Evolutionary conservation across 805 yeast species (phyloP).

Genomic region (Barnettozyma sp.): DNA sequence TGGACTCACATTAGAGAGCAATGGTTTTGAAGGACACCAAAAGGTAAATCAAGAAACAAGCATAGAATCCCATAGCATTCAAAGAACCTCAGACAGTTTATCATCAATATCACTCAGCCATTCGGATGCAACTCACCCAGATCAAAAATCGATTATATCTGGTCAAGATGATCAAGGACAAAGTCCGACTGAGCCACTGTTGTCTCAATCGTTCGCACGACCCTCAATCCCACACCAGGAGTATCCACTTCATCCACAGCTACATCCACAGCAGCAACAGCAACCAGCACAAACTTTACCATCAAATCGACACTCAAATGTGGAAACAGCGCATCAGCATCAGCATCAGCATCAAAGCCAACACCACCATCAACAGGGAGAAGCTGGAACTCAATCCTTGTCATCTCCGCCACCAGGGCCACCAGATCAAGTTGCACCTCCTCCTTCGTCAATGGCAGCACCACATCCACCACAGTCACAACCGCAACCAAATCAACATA

Average conservation of each 20-base stretch:
- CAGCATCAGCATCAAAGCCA: too few species aligned
- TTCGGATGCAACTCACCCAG: too few species aligned
- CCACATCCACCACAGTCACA: conserved; percentile 7
- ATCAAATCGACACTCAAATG: too few species aligned
- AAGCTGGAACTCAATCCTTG: background rate
- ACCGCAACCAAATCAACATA: conserved; percentile 7
- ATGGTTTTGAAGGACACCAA: background rate
- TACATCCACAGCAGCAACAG: background rate
- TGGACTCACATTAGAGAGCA: conserved; percentile 1
- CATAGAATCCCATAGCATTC: too few species aligned
- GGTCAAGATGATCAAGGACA: background rate
- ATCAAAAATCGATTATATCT: too few species aligned
- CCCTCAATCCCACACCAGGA: background rate
- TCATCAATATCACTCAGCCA: too few species aligned
- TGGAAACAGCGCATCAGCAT: too few species aligned
- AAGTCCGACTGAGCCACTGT: background rate
- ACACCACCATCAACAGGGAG: background rate
- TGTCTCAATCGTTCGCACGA: background rate
- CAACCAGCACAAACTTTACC: too few species aligned
- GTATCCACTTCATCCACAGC: background rate
- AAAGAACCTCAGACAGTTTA: too few species aligned
- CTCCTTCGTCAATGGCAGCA: too few species aligned
- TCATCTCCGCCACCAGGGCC: conserved; percentile 7
- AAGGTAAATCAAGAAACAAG: too few species aligned
- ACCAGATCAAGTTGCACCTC: conserved; percentile 12